Conservation (phyloP, 2,329 filamentous ascomycete genomes). For the Calonectria pauciramosa region DNA sequence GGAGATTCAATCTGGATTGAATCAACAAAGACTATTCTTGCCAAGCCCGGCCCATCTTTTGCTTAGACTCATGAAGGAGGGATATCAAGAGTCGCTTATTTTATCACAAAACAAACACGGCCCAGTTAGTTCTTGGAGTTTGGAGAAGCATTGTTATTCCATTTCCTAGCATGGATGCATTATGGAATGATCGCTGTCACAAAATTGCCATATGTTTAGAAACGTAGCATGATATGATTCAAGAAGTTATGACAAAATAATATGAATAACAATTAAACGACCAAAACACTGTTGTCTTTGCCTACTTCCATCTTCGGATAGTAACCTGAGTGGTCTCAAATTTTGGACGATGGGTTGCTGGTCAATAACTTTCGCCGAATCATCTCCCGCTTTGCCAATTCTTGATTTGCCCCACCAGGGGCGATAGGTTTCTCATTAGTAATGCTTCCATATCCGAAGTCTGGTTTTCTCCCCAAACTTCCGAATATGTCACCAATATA, state of each 20-base stretch:
- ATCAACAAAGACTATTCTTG: background rate
- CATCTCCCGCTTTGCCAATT: constrained; percentile 48
- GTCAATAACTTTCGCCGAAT: constrained; percentile 43
- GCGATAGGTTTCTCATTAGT: constrained; percentile 53
- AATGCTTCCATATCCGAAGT: constrained; percentile 72
- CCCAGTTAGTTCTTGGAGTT: background rate
- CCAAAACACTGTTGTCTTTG: background rate
- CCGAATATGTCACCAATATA: constrained; percentile 82
- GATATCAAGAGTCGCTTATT: background rate
- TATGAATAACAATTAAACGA: background rate
- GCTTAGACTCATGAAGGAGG: too few species aligned
- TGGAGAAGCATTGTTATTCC: background rate
- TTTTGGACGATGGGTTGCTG: constrained; percentile 38
- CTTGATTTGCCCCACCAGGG: constrained; percentile 31
- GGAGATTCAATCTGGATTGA: background rate
- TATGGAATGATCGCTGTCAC: background rate
- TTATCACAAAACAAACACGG: background rate
- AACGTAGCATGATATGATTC: background rate
- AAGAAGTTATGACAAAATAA: background rate
- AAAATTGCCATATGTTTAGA: background rate
- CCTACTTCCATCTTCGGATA: too few species aligned
- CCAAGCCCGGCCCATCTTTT: too few species aligned
- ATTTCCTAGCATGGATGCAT: background rate
- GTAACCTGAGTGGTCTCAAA: constrained; percentile 7
- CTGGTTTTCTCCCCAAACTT: constrained; percentile 73